Base-by-base conservation (phyloP, 2,329 filamentous ascomycete genomes). In the Dothidotthia symphoricarpi region DNA sequence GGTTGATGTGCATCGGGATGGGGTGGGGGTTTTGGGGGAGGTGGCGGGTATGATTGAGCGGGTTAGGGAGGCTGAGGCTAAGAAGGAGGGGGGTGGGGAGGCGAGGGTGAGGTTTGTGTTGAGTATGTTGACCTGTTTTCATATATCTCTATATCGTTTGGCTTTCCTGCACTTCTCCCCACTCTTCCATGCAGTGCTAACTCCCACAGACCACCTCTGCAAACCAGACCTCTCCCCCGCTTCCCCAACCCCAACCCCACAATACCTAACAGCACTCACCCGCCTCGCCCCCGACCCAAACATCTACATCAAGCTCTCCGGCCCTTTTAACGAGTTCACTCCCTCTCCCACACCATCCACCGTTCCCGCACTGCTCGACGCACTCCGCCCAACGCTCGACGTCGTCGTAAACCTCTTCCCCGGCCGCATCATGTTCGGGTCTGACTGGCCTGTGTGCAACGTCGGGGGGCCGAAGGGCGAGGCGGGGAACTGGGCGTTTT, bases 371-470 rank as follows among this genome's bases (percentile, higher is more conserved):
- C 27, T 57, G 3, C 14, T 43, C 4, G 26, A 19, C 10, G 16
- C 64, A 74, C 8, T 49, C 3, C 25, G n/a, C 1, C 41, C 49
- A 4, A 42, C 43, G 24, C 16, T 49, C 10, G 28, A 44, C 11
- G 35, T 40, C 35, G 70, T 90, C 1, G 78, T 94, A 35, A 77
- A 81, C 17, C 77, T 77, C 1, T 96, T 95, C 58, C 70, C 85
- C 0, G 62, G 72, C 15, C 76, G 88, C 47, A 76, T 93, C 61
- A 89, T 97, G 83, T 96, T 93, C 66, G 90, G 85, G 16, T 90
- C 85, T 49, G 89, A 96, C 66, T 97, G 91, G 91, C 90, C 91
- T 2, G 84, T 96, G 1, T 95, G 88, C 69, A 90, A 88, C 46
- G 70, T 88, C 24, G 78, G 79, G 1, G 77, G 77, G 2, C 75